phyloP scores from a whole-genome alignment of 78 protist species.

The Anaeramoeba ignava region DNA sequence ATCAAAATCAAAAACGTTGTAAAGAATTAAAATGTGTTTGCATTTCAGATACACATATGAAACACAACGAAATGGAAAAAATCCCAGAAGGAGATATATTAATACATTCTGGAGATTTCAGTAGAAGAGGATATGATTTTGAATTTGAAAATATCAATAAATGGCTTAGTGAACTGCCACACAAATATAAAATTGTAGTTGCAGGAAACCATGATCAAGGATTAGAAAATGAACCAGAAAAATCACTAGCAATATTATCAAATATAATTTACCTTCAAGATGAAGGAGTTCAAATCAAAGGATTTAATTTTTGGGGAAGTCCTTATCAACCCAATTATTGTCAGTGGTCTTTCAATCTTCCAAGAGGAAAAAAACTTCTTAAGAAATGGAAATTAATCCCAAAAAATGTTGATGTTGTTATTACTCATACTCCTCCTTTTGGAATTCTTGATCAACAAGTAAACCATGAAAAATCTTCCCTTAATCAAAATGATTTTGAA shows the following conservation, averaged over 20 bases:
- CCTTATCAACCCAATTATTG: slow-evolving; percentile 41
- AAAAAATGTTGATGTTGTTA: slow-evolving; percentile 27
- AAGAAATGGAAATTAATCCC: slow-evolving; percentile 36
- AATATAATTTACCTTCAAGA: slow-evolving; percentile 12
- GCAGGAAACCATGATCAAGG: slow-evolving; percentile 48
- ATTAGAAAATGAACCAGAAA: background rate
- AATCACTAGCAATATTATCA: background rate
- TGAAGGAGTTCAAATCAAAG: background rate
- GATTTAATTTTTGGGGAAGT: slow-evolving; percentile 40
- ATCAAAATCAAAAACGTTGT: no score
- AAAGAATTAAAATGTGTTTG: no score
- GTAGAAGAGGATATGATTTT: background rate
- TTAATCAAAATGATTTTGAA: background rate
- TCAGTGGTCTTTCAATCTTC: slow-evolving; percentile 40
- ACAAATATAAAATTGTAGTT: slow-evolving; percentile 39
- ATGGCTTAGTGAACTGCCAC: slow-evolving; percentile 31
- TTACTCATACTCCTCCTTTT: slow-evolving; percentile 52
- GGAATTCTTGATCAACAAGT: slow-evolving; percentile 39
- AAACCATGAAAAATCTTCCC: background rate
- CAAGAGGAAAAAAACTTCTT: slow-evolving; percentile 12
- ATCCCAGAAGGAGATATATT: slow-evolving; percentile 36
- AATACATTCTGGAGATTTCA: slow-evolving; percentile 34
- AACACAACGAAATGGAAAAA: background rate
- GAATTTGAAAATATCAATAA: slow-evolving; percentile 2
- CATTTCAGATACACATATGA: slow-evolving; percentile 27